Percentiles rank a stretch among this genome's conserved stretches.
Evolutionary conservation across 331 rosid species (phyloP).

Genomic region (Spiraea crenata): DNA sequence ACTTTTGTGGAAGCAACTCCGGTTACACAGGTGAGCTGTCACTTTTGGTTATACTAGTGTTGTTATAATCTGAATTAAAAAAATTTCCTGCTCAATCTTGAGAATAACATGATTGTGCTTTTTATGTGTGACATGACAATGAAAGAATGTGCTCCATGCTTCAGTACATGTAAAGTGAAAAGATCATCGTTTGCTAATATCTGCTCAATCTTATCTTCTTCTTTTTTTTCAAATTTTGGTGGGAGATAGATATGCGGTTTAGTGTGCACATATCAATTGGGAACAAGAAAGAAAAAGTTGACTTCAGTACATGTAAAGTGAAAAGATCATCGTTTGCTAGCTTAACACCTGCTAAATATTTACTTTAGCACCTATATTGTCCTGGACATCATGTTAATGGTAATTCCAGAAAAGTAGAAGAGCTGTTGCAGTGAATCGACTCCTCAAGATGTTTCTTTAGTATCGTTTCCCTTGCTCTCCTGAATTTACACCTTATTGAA

Average conservation of each 20-base stretch:
- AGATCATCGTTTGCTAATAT: no score
- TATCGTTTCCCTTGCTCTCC: background rate
- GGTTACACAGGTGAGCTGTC: constrained; percentile 68
- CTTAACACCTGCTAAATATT: background rate
- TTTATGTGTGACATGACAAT: background rate
- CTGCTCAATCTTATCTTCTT: no score
- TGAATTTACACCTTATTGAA: background rate
- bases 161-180: no score
- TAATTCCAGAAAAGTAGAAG: background rate
- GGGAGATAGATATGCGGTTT: background rate
- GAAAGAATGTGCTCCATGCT: background rate
- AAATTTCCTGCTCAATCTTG: background rate
- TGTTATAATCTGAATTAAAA: background rate
- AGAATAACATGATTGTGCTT: background rate
- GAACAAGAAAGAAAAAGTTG: background rate
- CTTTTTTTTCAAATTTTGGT: background rate
- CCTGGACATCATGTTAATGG: constrained; percentile 8
- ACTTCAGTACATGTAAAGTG: background rate
- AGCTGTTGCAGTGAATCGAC: background rate
- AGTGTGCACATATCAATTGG: background rate
- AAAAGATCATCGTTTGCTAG: background rate
- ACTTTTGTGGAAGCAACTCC: constrained; percentile 45
- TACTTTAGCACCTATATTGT: background rate
- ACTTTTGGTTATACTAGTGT: constrained; percentile 6
- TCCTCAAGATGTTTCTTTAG: background rate